Percentiles rank a stretch among this genome's conserved stretches.
Conservation (phyloP, 2,329 filamentous ascomycete species). For the Graphium sp. region DNA sequence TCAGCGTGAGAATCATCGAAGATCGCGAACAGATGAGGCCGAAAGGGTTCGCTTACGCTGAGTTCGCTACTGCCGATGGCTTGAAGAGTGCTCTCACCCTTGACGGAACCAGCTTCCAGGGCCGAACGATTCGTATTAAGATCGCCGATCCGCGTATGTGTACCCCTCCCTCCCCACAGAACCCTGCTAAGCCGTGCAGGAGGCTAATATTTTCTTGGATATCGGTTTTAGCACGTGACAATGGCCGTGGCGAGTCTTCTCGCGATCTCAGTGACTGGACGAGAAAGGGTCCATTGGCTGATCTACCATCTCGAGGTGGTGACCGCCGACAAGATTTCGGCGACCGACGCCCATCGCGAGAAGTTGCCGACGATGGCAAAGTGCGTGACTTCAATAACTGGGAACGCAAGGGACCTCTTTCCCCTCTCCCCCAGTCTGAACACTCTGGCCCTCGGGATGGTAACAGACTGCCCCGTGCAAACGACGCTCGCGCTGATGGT, state of each 20-base stretch:
- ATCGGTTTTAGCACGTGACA: slow-evolving; percentile 44
- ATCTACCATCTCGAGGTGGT: slow-evolving; percentile 40
- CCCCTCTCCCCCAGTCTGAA: slow-evolving; percentile 44
- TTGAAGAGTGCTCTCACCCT: slow-evolving; percentile 79
- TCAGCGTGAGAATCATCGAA: slow-evolving; percentile 89
- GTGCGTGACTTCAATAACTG: slow-evolving; percentile 72
- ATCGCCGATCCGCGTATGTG: slow-evolving; percentile 90
- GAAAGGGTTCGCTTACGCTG: slow-evolving; percentile 96
- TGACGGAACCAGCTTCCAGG: slow-evolving; percentile 70
- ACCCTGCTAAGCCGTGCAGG: no score
- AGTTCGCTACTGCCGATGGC: slow-evolving; percentile 76
- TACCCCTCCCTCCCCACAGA: not conserved
- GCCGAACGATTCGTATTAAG: slow-evolving; percentile 80
- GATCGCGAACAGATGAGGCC: slow-evolving; percentile 87
- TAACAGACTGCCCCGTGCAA: no score
- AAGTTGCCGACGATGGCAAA: slow-evolving; percentile 58
- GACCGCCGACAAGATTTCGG: slow-evolving; percentile 30
- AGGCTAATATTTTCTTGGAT: not conserved
- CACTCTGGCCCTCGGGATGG: no score
- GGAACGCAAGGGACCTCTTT: slow-evolving; percentile 87
- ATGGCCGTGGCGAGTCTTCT: slow-evolving; percentile 36
- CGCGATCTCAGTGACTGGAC: slow-evolving; percentile 85
- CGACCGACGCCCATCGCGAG: slow-evolving; percentile 49
- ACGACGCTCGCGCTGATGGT: no score
- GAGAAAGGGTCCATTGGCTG: slow-evolving; percentile 76